A percentile compares a stretch with the other conserved stretches of the same genome.
These are phyloP conservation scores for Spergularia azorica DNA, from an alignment of 179 eudicot genomes.

Conservation along the genomic window DNA sequence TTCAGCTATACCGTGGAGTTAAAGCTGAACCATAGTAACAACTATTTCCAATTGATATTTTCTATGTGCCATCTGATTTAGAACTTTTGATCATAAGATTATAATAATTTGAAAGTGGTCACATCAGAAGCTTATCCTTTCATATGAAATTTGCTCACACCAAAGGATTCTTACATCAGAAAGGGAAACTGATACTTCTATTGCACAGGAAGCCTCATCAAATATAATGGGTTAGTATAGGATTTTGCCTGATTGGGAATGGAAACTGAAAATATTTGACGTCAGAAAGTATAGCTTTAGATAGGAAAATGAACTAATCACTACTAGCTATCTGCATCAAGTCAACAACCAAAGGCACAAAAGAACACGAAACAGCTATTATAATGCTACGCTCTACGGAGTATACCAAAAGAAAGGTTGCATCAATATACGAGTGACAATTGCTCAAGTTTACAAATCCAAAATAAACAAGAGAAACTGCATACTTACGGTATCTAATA, in stretches of 20 bases:
- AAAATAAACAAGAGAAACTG: neutral
- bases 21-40: neutral
- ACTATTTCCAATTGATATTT: neutral
- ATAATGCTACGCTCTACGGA: neutral
- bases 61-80: neutral
- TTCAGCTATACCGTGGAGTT: neutral
- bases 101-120: too few species aligned
- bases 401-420: neutral
- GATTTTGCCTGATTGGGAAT: too few species aligned
- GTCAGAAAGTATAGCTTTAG: neutral
- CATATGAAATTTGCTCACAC: neutral
- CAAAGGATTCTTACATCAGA: neutral
- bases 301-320: neutral
- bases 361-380: too few species aligned
- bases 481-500: slow-evolving; percentile 72
- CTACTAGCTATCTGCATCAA: neutral
- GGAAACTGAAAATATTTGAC: neutral
- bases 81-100: too few species aligned
- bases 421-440: neutral
- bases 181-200: neutral
- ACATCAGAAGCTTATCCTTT: too few species aligned
- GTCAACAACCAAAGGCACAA: neutral
- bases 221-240: too few species aligned
- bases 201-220: neutral
- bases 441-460: neutral